phyloP scores from a whole-genome alignment of 306 rosid species.

The Dalbergia cochinchinensis region DNA sequence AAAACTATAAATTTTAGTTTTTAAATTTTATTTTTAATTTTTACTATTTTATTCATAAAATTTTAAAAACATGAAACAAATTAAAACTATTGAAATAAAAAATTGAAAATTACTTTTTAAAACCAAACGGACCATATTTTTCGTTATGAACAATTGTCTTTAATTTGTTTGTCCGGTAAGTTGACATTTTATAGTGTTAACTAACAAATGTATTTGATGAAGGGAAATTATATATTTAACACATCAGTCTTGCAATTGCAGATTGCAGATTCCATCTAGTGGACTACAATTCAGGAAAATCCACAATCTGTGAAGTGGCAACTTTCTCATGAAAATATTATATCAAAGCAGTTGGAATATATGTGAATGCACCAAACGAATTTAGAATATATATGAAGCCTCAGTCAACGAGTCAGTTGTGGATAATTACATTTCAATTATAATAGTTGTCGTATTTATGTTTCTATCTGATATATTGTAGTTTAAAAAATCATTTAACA shows the following conservation, averaged over 20 bases:
- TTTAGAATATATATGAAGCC: not conserved
- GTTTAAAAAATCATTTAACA: too few relatives aligned
- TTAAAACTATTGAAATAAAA: too few relatives aligned
- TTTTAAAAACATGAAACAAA: too few relatives aligned
- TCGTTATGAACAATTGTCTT: not conserved
- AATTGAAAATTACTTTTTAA: too few relatives aligned
- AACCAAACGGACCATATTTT: too few relatives aligned
- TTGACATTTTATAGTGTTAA: not conserved
- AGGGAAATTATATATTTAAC: not conserved
- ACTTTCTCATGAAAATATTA: not conserved
- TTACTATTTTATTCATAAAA: too few relatives aligned
- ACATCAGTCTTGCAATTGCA: not conserved
- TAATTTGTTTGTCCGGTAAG: not conserved
- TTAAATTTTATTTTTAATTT: too few relatives aligned
- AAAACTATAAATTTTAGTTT: too few relatives aligned
- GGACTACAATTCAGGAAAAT: not conserved
- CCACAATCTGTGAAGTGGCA: not conserved
- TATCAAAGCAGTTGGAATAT: not conserved
- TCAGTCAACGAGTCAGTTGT: not conserved
- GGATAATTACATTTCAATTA: not conserved
- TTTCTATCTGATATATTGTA: too few relatives aligned
- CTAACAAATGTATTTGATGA: not conserved
- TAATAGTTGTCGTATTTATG: too few relatives aligned
- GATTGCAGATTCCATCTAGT: conserved; percentile 9
- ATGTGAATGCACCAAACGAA: not conserved